These are phyloP conservation scores for Lepidium aucheri DNA, from an alignment of 345 rosid species.

Conservation along the genomic window DNA sequence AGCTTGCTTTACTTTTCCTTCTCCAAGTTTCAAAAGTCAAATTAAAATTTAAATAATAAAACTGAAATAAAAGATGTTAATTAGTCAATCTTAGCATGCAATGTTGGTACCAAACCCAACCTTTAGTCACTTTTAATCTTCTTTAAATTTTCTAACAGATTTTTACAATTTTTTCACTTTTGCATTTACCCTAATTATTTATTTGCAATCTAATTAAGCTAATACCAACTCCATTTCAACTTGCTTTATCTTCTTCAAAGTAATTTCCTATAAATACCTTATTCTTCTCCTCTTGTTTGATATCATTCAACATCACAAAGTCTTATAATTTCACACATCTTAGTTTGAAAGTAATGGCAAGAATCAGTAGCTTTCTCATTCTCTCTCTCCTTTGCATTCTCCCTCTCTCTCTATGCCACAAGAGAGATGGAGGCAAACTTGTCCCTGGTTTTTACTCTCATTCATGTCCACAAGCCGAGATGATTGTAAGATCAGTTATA, in stretches of 20 bases:
- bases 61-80: slow-evolving; percentile 3
- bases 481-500: slow-evolving; percentile 50
- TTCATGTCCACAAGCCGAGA: slow-evolving; percentile 53
- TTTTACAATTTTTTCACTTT: not conserved
- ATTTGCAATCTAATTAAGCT: not conserved
- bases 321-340: not conserved
- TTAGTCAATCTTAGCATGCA: slow-evolving; percentile 19
- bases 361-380: slow-evolving; percentile 22
- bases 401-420: slow-evolving; percentile 35
- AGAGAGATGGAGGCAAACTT: slow-evolving; percentile 36
- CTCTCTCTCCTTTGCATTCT: slow-evolving; percentile 41
- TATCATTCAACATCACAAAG: slow-evolving; percentile 18
- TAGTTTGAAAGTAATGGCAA: slow-evolving; percentile 26
- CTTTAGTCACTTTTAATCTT: not conserved
- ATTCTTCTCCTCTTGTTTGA: slow-evolving; percentile 1
- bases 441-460: slow-evolving; percentile 48
- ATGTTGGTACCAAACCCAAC: slow-evolving; percentile 33
- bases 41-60: not conserved
- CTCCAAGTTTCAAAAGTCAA: slow-evolving; percentile 11
- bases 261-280: slow-evolving; percentile 9
- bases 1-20: slow-evolving; percentile 15
- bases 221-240: slow-evolving; percentile 39
- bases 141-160: not conserved
- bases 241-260: slow-evolving; percentile 12
- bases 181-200: not conserved